phyloP scores from a whole-genome alignment of 2,329 filamentous ascomycete genomes.

The Metarhizium album region DNA sequence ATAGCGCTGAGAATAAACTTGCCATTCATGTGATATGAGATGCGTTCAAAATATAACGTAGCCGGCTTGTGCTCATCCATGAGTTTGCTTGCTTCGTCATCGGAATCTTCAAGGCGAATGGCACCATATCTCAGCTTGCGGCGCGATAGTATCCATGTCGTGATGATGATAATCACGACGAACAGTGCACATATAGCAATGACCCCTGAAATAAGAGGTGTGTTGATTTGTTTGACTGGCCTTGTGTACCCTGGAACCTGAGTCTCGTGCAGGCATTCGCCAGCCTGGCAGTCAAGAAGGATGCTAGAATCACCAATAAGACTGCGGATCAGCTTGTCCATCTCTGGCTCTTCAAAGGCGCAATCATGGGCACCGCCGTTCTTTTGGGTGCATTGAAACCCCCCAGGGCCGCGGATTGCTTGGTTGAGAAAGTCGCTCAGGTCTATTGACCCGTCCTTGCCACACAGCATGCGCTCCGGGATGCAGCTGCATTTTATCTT shows the following conservation, averaged over 20 bases:
- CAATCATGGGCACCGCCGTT: slow-evolving; percentile 56
- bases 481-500: slow-evolving; percentile 82
- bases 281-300: slow-evolving; percentile 66
- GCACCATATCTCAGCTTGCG: slow-evolving; percentile 59
- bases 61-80: slow-evolving; percentile 89
- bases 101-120: slow-evolving; percentile 78
- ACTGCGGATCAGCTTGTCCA: slow-evolving; percentile 79
- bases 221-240: slow-evolving; percentile 92
- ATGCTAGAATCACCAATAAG: slow-evolving; percentile 93
- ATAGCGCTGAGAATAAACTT: slow-evolving; percentile 75
- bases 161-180: slow-evolving; percentile 72
- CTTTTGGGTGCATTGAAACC: slow-evolving; percentile 62
- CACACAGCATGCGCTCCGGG: slow-evolving; percentile 85
- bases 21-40: slow-evolving; percentile 77
- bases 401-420: slow-evolving; percentile 76
- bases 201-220: slow-evolving; percentile 84
- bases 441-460: slow-evolving; percentile 82
- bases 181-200: slow-evolving; percentile 82
- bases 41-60: slow-evolving; percentile 76
- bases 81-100: slow-evolving; percentile 76
- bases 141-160: slow-evolving; percentile 80
- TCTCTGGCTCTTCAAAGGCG: slow-evolving; percentile 79
- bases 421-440: slow-evolving; percentile 79
- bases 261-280: slow-evolving; percentile 88
- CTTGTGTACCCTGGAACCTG: slow-evolving; percentile 85